Conservation (phyloP, 2,329 filamentous ascomycete species). For the Penicillium sp. region DNA sequence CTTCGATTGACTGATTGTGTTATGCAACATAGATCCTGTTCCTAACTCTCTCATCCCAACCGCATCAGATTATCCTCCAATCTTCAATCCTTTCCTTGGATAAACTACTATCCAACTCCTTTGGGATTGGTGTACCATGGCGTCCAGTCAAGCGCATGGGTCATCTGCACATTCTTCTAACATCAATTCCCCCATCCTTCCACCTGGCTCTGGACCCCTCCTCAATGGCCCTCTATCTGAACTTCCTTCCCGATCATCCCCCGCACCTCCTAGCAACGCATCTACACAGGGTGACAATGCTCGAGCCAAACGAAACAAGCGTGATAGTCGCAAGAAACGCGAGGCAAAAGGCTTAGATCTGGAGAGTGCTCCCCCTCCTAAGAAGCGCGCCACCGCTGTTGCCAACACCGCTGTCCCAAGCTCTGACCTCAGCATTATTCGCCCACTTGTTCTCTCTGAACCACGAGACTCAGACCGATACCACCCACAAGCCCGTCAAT, state of each 20-base stretch:
- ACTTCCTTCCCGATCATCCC: slow-evolving; percentile 31
- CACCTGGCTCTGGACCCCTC: slow-evolving; percentile 26
- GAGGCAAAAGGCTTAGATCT: slow-evolving; percentile 40
- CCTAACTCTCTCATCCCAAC: no score
- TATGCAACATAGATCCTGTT: no score
- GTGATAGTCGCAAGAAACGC: slow-evolving; percentile 42
- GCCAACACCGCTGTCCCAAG: slow-evolving; percentile 34
- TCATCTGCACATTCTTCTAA: slow-evolving; percentile 35
- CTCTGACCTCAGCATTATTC: slow-evolving; percentile 36
- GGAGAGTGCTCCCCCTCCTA: slow-evolving; percentile 32
- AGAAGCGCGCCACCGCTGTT: slow-evolving; percentile 30
- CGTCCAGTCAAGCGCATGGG: slow-evolving; percentile 29
- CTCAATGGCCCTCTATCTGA: slow-evolving; percentile 28
- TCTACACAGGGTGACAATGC: slow-evolving; percentile 28
- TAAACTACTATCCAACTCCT: no score
- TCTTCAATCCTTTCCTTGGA: no score
- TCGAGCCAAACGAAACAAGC: slow-evolving; percentile 39
- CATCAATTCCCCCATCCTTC: slow-evolving; percentile 32
- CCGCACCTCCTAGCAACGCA: slow-evolving; percentile 27
- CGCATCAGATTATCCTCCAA: no score
- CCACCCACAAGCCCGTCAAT: slow-evolving; percentile 37
- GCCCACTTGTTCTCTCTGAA: slow-evolving; percentile 38
- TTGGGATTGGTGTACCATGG: no score
- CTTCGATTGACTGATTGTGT: no score
- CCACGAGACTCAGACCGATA: slow-evolving; percentile 35